Percentiles rank a stretch among this genome's conserved stretches.
Conservation (phyloP, 169 alveolate species). For the Eimeria zaria region DNA sequence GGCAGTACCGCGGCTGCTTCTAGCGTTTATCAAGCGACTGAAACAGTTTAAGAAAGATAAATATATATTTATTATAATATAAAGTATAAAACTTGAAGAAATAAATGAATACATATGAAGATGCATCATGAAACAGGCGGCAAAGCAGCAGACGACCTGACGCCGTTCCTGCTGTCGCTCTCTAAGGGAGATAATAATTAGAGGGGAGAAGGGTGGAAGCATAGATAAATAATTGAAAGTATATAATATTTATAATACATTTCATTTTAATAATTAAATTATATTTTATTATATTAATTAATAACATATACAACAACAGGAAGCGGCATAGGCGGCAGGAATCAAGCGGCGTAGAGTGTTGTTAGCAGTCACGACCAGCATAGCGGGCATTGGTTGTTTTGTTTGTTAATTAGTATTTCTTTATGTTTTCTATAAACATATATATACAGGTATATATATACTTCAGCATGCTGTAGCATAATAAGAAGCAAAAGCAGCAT, state of each 20-base stretch:
- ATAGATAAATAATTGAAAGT: not conserved
- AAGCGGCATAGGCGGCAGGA: not conserved
- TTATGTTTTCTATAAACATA: not conserved
- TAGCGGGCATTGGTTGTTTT: not conserved
- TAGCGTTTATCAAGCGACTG: not conserved
- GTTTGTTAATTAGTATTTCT: not conserved
- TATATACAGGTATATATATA: not conserved
- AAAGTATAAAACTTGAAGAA: not conserved
- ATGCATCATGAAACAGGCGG: not conserved
- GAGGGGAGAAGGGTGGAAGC: not conserved
- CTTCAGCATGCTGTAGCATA: not conserved
- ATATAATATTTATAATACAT: not conserved
- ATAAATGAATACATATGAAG: not conserved
- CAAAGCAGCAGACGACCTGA: conserved; percentile 10
- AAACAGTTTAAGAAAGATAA: not conserved
- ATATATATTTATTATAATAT: not conserved
- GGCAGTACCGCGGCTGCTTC: not conserved
- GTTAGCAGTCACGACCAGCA: no score
- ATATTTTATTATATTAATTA: not conserved
- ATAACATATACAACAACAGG: not conserved
- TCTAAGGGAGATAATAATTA: not conserved
- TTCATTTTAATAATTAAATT: not conserved
- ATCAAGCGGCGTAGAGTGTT: not conserved
- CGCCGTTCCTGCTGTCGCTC: not conserved
- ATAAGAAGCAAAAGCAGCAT: conserved; percentile 24